A percentile compares a stretch with the other conserved stretches of the same genome.
phyloP scores from a whole-genome alignment of 2,329 filamentous ascomycete genomes.

The Lecanicillium sp. region DNA sequence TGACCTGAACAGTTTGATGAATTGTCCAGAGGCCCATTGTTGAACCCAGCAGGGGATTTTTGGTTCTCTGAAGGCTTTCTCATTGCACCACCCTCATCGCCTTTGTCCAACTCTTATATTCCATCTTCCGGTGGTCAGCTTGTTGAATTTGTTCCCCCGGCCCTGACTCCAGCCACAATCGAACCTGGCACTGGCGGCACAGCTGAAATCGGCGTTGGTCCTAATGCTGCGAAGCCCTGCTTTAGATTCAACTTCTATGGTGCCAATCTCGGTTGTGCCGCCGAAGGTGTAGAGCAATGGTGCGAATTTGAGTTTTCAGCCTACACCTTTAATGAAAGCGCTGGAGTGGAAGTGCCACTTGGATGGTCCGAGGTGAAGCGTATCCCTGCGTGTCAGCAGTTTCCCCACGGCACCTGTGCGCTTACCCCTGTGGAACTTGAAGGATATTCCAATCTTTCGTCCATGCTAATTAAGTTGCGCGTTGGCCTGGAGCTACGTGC shows the following conservation, averaged over 20 bases:
- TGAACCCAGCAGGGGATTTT: conserved; percentile 29
- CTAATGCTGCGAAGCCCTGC: conserved; percentile 25
- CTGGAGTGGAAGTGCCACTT: conserved; percentile 25
- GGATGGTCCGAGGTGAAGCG: conserved; percentile 31
- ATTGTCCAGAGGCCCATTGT: conserved; percentile 25
- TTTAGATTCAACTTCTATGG: conserved; percentile 31
- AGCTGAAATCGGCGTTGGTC: conserved; percentile 31
- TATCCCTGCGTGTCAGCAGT: conserved; percentile 27
- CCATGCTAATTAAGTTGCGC: conserved; percentile 27
- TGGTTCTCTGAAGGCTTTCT: conserved; percentile 35
- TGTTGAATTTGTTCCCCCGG: conserved; percentile 30
- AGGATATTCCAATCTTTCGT: conserved; percentile 30
- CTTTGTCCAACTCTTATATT: conserved; percentile 22
- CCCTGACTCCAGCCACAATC: conserved; percentile 18
- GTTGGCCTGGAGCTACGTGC: conserved; percentile 28
- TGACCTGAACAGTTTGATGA: conserved; percentile 26
- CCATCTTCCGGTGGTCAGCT: conserved; percentile 31
- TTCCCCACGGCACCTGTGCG: conserved; percentile 23
- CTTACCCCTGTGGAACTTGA: conserved; percentile 27
- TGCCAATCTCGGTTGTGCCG: conserved; percentile 30
- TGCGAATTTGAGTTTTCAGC: conserved; percentile 34
- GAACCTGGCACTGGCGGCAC: conserved; percentile 21
- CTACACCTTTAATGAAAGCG: conserved; percentile 25
- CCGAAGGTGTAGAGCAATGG: conserved; percentile 24
- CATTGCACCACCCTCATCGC: conserved; percentile 25